phyloP scores from a whole-genome alignment of 2,329 filamentous ascomycete species.

The Diaporthe humulicola region DNA sequence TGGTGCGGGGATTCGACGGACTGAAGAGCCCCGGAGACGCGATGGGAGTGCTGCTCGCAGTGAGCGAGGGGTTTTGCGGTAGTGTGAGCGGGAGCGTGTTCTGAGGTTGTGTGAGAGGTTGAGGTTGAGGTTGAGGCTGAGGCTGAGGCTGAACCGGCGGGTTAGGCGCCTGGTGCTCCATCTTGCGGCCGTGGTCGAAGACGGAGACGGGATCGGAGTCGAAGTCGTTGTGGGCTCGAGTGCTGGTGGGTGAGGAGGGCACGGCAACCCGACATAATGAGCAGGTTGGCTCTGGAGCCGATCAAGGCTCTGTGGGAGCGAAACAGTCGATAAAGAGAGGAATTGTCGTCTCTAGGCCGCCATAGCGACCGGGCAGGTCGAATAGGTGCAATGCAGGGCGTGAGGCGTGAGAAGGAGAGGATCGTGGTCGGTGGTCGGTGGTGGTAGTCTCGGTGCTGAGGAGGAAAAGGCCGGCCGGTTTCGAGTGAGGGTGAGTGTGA shows the following conservation, averaged over 20 bases:
- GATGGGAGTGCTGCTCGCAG: slow-evolving; percentile 68
- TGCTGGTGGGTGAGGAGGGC: slow-evolving; percentile 26
- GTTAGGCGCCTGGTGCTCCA: slow-evolving; percentile 48
- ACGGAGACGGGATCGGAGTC: slow-evolving; percentile 17
- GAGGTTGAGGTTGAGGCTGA: slow-evolving; percentile 47
- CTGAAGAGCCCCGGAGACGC: slow-evolving; percentile 75
- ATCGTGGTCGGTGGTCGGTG: slow-evolving; percentile 19
- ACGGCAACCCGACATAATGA: slow-evolving; percentile 41
- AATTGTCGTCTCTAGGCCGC: slow-evolving; percentile 29
- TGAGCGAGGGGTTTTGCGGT: slow-evolving; percentile 59
- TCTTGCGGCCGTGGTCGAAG: slow-evolving; percentile 40
- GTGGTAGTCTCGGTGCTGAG: slow-evolving; percentile 22
- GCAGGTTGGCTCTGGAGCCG: slow-evolving; percentile 34
- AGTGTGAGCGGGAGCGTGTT: slow-evolving; percentile 51
- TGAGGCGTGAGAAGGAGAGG: slow-evolving; percentile 20
- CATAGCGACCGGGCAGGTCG: slow-evolving; percentile 31
- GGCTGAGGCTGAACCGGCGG: slow-evolving; percentile 42
- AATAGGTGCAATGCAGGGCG: slow-evolving; percentile 6
- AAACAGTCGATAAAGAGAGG: slow-evolving; percentile 9
- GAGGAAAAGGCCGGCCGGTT: slow-evolving; percentile 19
- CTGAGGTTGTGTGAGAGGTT: slow-evolving; percentile 44
- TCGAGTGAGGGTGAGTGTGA: slow-evolving; percentile 22
- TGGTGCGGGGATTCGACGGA: slow-evolving; percentile 59
- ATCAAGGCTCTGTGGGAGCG: slow-evolving; percentile 17
- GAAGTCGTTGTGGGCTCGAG: slow-evolving; percentile 26